Conservation (phyloP, 1,139 yeast species). For the Pichia sp. region DNA sequence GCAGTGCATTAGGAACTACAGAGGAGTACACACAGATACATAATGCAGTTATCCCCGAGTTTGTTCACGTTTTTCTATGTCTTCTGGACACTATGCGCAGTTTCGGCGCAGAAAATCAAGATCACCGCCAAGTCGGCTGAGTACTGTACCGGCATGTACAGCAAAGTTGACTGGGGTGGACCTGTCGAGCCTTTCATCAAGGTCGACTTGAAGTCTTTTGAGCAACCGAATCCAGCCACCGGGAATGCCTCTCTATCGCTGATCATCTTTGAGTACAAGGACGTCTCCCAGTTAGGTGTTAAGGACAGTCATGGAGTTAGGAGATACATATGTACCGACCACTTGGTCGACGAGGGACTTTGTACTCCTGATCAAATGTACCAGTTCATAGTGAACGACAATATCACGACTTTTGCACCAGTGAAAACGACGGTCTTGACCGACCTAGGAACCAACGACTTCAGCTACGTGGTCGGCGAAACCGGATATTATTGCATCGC, state of each 20-base stretch:
- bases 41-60: conserved; percentile 2
- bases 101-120: conserved; percentile 25
- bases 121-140: conserved; percentile 48
- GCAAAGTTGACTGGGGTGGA: conserved; percentile 87
- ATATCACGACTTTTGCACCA: conserved; percentile 34
- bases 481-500: conserved; percentile 94
- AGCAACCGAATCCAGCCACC: conserved; percentile 25
- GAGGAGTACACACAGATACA: no score
- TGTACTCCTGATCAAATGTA: conserved; percentile 56
- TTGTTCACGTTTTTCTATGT: background rate
- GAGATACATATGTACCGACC: conserved; percentile 70
- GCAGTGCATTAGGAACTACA: no score
- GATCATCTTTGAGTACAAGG: conserved; percentile 78
- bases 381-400: conserved; percentile 47
- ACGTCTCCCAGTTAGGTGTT: conserved; percentile 62
- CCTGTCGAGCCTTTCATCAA: conserved; percentile 53
- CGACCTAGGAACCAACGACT: conserved; percentile 51
- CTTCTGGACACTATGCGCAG: conserved; percentile 9
- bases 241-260: conserved; percentile 48
- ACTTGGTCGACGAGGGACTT: conserved; percentile 48
- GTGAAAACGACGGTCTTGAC: conserved; percentile 51
- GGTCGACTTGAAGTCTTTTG: conserved; percentile 27
- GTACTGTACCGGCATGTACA: conserved; percentile 85
- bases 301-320: conserved; percentile 27
- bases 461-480: conserved; percentile 55